phyloP scores from a whole-genome alignment of 805 yeast species.

The Dipodascopsis uninucleata region DNA sequence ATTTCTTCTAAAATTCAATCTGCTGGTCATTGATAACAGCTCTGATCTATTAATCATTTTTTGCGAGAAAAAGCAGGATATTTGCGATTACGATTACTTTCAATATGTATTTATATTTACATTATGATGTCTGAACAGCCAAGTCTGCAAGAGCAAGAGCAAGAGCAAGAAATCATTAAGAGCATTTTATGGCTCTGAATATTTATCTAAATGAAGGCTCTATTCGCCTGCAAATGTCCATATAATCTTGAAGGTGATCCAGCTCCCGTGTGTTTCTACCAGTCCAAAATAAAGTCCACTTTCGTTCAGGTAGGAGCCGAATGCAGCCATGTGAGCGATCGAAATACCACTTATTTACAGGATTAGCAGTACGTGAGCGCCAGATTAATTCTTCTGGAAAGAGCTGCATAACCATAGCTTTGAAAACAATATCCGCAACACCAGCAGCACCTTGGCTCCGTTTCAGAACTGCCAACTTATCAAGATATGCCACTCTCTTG shows the following conservation, averaged over 20 bases:
- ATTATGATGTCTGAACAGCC: too few relatives aligned
- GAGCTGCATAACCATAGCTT: constrained; percentile 59
- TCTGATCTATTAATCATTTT: too few relatives aligned
- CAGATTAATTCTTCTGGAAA: constrained; percentile 76
- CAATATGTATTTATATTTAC: too few relatives aligned
- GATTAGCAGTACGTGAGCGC: constrained; percentile 84
- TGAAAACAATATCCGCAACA: constrained; percentile 88
- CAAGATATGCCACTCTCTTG: constrained; percentile 66
- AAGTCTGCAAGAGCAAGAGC: too few relatives aligned
- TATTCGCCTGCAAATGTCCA: constrained; percentile 52
- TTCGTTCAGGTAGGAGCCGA: constrained; percentile 41
- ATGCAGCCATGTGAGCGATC: constrained; percentile 78
- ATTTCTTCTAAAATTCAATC: too few relatives aligned
- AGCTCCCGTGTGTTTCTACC: constrained; percentile 33
- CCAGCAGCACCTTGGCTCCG: constrained; percentile 87
- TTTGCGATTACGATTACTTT: too few relatives aligned
- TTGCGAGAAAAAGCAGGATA: too few relatives aligned
- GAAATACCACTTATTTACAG: constrained; percentile 97
- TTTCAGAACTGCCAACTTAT: constrained; percentile 87
- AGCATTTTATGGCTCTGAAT: too few relatives aligned
- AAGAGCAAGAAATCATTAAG: too few relatives aligned
- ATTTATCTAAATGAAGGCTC: constrained; percentile 47
- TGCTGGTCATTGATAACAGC: too few relatives aligned
- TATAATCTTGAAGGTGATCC: constrained; percentile 46
- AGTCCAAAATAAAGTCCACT: constrained; percentile 47